phyloP scores from a whole-genome alignment of 2,329 filamentous ascomycete genomes.

The Paecilomyces variotii region DNA sequence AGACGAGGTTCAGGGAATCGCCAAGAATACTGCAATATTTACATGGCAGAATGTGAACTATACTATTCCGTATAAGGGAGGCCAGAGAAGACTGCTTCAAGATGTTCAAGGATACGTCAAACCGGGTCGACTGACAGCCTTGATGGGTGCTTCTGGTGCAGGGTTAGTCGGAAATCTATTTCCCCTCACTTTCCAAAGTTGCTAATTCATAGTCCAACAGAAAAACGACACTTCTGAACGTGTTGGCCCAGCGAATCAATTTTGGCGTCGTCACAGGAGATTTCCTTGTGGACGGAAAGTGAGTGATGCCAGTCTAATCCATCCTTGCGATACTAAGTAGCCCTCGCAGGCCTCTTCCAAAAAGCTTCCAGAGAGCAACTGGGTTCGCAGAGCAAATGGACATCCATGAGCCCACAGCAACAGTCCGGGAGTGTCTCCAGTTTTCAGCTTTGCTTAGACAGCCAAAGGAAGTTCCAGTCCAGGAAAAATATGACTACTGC shows the following conservation, averaged over 20 bases:
- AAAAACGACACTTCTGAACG: conserved; percentile 43
- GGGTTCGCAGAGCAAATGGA: conserved; percentile 58
- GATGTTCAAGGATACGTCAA: conserved; percentile 65
- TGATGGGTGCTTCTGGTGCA: conserved; percentile 69
- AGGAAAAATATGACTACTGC: conserved; percentile 61
- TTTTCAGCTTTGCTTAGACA: conserved; percentile 61
- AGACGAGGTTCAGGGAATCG: conserved; percentile 42
- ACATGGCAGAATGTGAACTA: conserved; percentile 86
- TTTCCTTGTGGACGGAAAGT: conserved; percentile 40
- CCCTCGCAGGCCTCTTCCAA: conserved; percentile 28
- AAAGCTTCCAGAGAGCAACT: conserved; percentile 46
- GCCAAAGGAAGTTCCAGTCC: conserved; percentile 45
- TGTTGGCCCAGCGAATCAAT: conserved; percentile 38
- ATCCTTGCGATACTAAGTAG: conserved; percentile 4
- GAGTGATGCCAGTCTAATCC: conserved; percentile 5
- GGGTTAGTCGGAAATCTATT: conserved; percentile 19
- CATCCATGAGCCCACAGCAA: conserved; percentile 58
- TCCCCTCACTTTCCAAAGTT: not conserved
- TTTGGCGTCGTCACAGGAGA: conserved; percentile 37
- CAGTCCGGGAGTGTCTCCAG: conserved; percentile 57
- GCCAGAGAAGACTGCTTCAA: conserved; percentile 44
- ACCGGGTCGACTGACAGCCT: conserved; percentile 66
- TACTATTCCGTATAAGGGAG: conserved; percentile 41
- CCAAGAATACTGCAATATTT: conserved; percentile 61
- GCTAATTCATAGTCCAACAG: conserved; percentile 14